Evolutionary conservation across 176 grass and related monocot species (phyloP).

Genomic region (Typha latifolia): DNA sequence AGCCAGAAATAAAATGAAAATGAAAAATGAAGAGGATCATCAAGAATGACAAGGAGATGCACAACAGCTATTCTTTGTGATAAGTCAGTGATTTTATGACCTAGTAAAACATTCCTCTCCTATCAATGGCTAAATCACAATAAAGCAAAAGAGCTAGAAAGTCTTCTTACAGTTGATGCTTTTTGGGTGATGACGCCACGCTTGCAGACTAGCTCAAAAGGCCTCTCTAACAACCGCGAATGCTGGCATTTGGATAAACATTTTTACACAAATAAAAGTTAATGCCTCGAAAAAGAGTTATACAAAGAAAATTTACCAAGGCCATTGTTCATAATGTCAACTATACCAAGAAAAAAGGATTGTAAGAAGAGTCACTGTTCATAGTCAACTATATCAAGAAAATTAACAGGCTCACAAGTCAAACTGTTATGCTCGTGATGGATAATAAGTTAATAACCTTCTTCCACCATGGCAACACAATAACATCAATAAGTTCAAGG

Average conservation of each 20-base stretch:
- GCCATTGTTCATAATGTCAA: not conserved
- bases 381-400: too few species aligned
- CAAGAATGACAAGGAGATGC: not conserved
- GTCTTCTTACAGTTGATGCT: slow-evolving; percentile 55
- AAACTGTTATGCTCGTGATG: too few species aligned
- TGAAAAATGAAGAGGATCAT: not conserved
- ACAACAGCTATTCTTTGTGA: not conserved
- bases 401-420: too few species aligned
- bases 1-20: too few species aligned
- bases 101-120: not conserved
- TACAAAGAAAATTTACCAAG: not conserved
- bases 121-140: not conserved
- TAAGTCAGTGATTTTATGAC: not conserved
- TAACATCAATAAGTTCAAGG: too few species aligned
- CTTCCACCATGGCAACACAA: too few species aligned
- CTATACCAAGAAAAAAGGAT: too few species aligned
- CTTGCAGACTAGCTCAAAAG: slow-evolving; percentile 80
- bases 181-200: slow-evolving; percentile 83
- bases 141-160: not conserved
- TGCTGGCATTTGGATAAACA: slow-evolving; percentile 46
- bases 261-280: not conserved
- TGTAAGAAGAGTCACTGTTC: too few species aligned
- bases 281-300: not conserved
- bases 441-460: too few species aligned
- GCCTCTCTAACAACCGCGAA: slow-evolving; percentile 67